These are phyloP conservation scores for Cyberlindnera saturnus DNA, from an alignment of 805 yeast species.

Conservation along the genomic window DNA sequence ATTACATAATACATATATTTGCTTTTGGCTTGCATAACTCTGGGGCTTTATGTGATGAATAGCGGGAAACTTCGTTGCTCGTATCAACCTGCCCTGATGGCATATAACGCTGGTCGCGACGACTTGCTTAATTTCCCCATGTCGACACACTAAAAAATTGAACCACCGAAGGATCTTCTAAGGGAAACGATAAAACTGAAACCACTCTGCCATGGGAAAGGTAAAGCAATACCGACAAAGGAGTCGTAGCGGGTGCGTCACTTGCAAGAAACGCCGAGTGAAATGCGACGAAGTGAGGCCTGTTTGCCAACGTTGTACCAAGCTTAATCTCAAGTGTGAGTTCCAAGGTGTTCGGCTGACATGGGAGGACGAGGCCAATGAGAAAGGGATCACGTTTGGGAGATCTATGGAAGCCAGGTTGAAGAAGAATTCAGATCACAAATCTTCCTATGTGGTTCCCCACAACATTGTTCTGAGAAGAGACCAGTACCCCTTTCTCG, in stretches of 20 bases:
- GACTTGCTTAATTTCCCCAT: too few relatives aligned
- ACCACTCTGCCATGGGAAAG: slow-evolving; percentile 14
- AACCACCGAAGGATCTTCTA: too few relatives aligned
- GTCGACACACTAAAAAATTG: too few relatives aligned
- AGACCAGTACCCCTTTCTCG: slow-evolving; percentile 4
- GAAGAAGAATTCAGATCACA: slow-evolving; percentile 3
- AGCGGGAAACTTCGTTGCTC: too few relatives aligned
- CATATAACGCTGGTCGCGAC: too few relatives aligned
- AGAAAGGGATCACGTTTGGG: slow-evolving; percentile 32
- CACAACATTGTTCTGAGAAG: slow-evolving; percentile 5
- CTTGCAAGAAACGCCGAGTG: slow-evolving; percentile 44
- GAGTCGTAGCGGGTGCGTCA: slow-evolving; percentile 41
- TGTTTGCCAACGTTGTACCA: slow-evolving; percentile 25
- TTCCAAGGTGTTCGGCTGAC: slow-evolving; percentile 18
- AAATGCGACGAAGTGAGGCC: slow-evolving; percentile 38
- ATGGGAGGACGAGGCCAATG: slow-evolving; percentile 34
- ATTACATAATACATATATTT: too few relatives aligned
- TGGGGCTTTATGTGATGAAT: too few relatives aligned
- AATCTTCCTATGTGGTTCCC: background rate
- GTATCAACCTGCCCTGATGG: too few relatives aligned
- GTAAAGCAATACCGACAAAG: slow-evolving; percentile 22
- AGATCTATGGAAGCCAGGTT: slow-evolving; percentile 25
- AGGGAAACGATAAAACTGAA: too few relatives aligned
- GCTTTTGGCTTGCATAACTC: too few relatives aligned
- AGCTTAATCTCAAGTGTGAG: slow-evolving; percentile 19